phyloP scores from a whole-genome alignment of 805 yeast species.

The Monosporozyma solicola region DNA sequence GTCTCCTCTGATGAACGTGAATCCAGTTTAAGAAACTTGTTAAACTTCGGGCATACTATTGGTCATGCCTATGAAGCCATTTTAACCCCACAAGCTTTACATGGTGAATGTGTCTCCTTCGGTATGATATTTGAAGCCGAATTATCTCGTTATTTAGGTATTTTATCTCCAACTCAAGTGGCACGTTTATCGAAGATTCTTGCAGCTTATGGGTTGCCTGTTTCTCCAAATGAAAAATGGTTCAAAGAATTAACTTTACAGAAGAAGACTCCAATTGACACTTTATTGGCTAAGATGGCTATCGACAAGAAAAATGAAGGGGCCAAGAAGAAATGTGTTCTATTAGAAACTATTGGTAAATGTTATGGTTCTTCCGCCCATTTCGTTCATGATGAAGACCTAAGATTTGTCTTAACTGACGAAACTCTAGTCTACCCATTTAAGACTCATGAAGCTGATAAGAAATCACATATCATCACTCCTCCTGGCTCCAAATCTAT shows the following conservation, averaged over 20 bases:
- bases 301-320: constrained; percentile 97
- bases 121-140: constrained; percentile 96
- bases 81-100: constrained; percentile 89
- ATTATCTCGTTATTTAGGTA: constrained; percentile 82
- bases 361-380: constrained; percentile 87
- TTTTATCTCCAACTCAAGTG: constrained; percentile 85
- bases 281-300: constrained; percentile 74
- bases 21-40: constrained; percentile 81
- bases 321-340: constrained; percentile 73
- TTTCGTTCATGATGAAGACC: constrained; percentile 68
- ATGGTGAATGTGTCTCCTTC: constrained; percentile 98
- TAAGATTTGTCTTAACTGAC: constrained; percentile 74
- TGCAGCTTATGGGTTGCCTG: constrained; percentile 79
- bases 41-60: constrained; percentile 93
- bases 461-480: constrained; percentile 34
- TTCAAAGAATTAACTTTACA: constrained; percentile 61
- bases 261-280: constrained; percentile 68
- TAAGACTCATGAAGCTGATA: constrained; percentile 22
- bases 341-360: constrained; percentile 76
- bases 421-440: constrained; percentile 64
- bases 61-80: constrained; percentile 99
- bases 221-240: constrained; percentile 60
- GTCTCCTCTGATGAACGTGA: constrained; percentile 93
- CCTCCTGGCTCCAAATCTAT: constrained; percentile 98
- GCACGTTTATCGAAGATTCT: constrained; percentile 80